Conservation (phyloP, 805 yeast species). For the Isabelozyma pseudorhagii region DNA sequence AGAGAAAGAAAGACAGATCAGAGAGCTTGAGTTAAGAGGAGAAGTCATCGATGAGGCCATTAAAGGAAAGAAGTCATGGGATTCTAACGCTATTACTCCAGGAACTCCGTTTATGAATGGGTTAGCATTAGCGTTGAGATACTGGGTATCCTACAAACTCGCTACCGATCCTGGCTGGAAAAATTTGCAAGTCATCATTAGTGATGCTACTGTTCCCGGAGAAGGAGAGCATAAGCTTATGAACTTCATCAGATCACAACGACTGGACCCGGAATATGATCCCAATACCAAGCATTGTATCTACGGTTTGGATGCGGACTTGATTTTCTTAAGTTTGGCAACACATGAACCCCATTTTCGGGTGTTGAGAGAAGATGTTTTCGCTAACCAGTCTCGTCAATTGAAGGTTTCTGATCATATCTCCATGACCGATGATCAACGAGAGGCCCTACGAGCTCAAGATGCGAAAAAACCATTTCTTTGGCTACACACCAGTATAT, state of each 20-base stretch:
- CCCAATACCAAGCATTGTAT: conserved; percentile 96
- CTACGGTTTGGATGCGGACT: conserved; percentile 96
- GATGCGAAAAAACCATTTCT: conserved; percentile 77
- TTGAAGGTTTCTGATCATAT: conserved; percentile 48
- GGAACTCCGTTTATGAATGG: conserved; percentile 98
- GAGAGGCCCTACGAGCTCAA: conserved; percentile 33
- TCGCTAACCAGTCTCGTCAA: conserved; percentile 64
- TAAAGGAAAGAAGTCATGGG: conserved; percentile 80
- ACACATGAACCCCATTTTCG: conserved; percentile 97
- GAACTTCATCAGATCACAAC: conserved; percentile 90
- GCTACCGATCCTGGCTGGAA: conserved; percentile 93
- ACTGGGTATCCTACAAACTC: conserved; percentile 90
- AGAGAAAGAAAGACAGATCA: conserved; percentile 60
- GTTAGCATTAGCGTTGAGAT: conserved; percentile 75
- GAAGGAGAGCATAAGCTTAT: conserved; percentile 99
- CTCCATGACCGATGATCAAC: conserved; percentile 60
- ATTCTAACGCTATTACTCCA: conserved; percentile 94
- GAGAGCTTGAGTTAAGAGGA: conserved; percentile 61
- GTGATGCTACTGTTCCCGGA: conserved; percentile 97
- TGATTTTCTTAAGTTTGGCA: conserved; percentile 91
- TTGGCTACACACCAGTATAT: conserved; percentile 86
- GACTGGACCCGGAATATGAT: conserved; percentile 80
- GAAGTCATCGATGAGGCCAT: conserved; percentile 74
- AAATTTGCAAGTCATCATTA: conserved; percentile 79
- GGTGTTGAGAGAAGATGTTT: conserved; percentile 93